Evolutionary conservation across 75 land plant genomes (phyloP), one percentile per base, ranked within the genome.

Genomic region (Larix kaempferi): DNA sequence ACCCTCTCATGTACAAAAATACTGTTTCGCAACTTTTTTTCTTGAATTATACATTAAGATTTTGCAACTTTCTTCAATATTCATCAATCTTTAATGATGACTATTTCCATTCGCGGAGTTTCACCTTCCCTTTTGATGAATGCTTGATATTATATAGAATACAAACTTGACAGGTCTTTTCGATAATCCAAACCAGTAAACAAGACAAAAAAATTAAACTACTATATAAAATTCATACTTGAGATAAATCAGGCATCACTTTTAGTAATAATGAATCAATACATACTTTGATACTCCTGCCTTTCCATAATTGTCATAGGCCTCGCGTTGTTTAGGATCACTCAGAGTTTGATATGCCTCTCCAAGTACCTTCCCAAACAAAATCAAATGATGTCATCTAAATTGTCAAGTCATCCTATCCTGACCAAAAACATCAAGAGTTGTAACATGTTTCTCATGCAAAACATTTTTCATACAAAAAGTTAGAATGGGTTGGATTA

Each of bases 301-400:
- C 83, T 91, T 93, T 83, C 95, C 95, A 87, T 87, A 35, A 59
- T 83, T 87, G 82, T 93, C 91, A 89, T 93, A 93, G 12, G 76
- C 87, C 76, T 89, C 89, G 35, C 93, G 89, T 78, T 92, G 82
- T 60, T 74, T 84, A 26, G 93, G 93, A 79, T 92, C 95, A 80
- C 93, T 92, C 8, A 93, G 76, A 27, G 88, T 85, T 74, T 93
- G 95, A 85, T 93, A 93, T 59, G 95, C 95, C 82, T 93, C 95
- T 35, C 95, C 95, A 65, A 93, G 86, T 6, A 77, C 80, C 95
- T 92, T 62, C 17, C 77, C 14, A 80, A 17, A 69, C 76, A 17
- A 75, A 75, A 78, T 26, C 29, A 44, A 73, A 65, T 33, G 54
- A 49, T 49, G 54, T 49, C 54, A 49, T 49, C 54, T 49, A 49